A percentile compares a stretch with the other conserved stretches of the same genome.
Conservation (phyloP, 2,329 filamentous ascomycete genomes). For the Sclerotiophoma versabilis region DNA sequence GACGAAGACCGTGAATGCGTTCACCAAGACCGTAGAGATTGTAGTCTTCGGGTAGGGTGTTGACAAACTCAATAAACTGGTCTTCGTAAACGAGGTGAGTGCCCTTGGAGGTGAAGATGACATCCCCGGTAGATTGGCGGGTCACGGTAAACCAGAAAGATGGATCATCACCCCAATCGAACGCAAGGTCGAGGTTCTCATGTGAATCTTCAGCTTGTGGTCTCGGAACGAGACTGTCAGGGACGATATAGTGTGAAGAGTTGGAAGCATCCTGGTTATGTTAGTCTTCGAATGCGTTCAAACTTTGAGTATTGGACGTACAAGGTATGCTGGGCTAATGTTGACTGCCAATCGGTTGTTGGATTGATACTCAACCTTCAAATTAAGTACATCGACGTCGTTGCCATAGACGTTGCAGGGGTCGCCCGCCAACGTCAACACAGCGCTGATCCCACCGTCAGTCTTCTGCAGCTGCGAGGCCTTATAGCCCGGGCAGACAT, state of each 20-base stretch:
- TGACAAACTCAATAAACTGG: conserved; percentile 78
- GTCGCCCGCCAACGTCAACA: conserved; percentile 59
- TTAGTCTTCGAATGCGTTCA: conserved; percentile 15
- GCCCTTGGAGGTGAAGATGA: conserved; percentile 71
- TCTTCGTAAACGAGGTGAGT: conserved; percentile 74
- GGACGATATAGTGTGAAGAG: conserved; percentile 70
- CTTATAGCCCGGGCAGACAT: conserved; percentile 67
- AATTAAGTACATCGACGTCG: conserved; percentile 70
- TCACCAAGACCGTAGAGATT: conserved; percentile 80
- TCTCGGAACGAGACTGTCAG: conserved; percentile 67
- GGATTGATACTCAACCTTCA: conserved; percentile 73
- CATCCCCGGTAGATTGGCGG: conserved; percentile 67
- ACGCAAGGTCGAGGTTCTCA: conserved; percentile 56
- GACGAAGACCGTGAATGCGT: conserved; percentile 71
- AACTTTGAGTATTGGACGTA: conserved; percentile 22
- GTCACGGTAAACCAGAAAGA: conserved; percentile 64
- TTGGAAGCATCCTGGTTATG: conserved; percentile 59
- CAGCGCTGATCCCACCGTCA: conserved; percentile 59
- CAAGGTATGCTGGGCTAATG: conserved; percentile 71
- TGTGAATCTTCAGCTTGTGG: conserved; percentile 55
- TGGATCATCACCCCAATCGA: conserved; percentile 62
- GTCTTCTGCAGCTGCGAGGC: conserved; percentile 59
- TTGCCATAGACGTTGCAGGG: conserved; percentile 78
- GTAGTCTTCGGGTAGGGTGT: conserved; percentile 71
- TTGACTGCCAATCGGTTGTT: conserved; percentile 72